Percentiles rank a stretch among this genome's conserved stretches.
Conservation (phyloP, 106 monocot genomes). For the Dioscorea dumetorum region DNA sequence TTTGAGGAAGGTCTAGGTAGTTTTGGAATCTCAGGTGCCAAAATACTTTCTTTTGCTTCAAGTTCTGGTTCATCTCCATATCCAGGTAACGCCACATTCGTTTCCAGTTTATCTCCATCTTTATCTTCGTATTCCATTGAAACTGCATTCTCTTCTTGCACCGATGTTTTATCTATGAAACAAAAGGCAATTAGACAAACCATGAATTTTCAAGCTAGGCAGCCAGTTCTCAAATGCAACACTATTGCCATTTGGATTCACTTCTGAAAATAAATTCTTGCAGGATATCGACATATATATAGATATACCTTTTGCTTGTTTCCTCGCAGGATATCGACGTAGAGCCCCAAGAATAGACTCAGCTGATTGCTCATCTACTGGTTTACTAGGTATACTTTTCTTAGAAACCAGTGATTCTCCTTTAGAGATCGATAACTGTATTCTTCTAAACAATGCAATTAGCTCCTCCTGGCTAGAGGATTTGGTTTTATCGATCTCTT, state of each 20-base stretch:
- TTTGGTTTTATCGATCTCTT: conserved; percentile 5
- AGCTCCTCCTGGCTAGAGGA: conserved; percentile 37
- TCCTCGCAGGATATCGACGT: background rate
- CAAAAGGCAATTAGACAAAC: background rate
- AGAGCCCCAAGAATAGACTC: conserved; percentile 15
- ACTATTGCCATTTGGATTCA: too few species aligned
- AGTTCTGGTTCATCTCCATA: background rate
- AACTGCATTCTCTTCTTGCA: too few species aligned
- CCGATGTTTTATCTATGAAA: background rate
- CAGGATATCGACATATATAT: too few species aligned
- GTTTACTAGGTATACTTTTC: conserved; percentile 17
- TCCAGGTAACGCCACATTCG: too few species aligned
- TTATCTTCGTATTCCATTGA: too few species aligned
- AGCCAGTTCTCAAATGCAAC: too few species aligned
- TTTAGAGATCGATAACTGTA: conserved; percentile 50
- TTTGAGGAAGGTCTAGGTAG: conserved; percentile 37
- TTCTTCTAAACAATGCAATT: conserved; percentile 45
- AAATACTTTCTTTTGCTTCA: background rate
- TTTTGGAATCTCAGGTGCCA: conserved; percentile 1
- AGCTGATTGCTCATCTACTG: conserved; percentile 11
- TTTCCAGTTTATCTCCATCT: too few species aligned
- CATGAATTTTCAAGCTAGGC: too few species aligned
- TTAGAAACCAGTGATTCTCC: conserved; percentile 12
- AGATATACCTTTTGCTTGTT: conserved; percentile 22
- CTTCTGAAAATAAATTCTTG: too few species aligned